A percentile compares a stretch with the other conserved stretches of the same genome.
Conservation (phyloP, 2,329 filamentous ascomycete genomes). For the Fusarium sp. region DNA sequence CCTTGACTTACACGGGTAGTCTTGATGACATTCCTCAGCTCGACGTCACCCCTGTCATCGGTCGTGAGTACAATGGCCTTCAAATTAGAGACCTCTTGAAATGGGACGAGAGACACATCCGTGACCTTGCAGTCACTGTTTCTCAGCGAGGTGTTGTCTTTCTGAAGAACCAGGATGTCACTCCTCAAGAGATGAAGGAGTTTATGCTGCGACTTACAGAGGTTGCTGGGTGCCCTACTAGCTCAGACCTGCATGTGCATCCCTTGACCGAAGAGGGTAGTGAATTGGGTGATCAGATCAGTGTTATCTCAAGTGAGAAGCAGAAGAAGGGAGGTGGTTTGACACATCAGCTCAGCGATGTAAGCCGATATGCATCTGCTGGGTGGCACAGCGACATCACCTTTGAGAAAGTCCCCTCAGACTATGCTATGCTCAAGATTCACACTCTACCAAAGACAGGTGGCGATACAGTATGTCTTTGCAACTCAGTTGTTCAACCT, state of each 20-base stretch:
- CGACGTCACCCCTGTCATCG: slow-evolving; percentile 60
- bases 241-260: slow-evolving; percentile 63
- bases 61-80: slow-evolving; percentile 56
- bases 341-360: slow-evolving; percentile 60
- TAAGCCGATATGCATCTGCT: slow-evolving; percentile 56
- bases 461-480: slow-evolving; percentile 59
- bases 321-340: slow-evolving; percentile 63
- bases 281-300: slow-evolving; percentile 64
- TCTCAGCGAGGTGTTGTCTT: slow-evolving; percentile 52
- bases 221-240: slow-evolving; percentile 51
- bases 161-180: slow-evolving; percentile 49
- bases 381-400: slow-evolving; percentile 65
- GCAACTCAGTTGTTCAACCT: background rate
- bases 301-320: slow-evolving; percentile 65
- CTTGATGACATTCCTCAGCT: slow-evolving; percentile 51
- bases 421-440: slow-evolving; percentile 69
- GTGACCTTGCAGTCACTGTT: slow-evolving; percentile 63
- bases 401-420: slow-evolving; percentile 67
- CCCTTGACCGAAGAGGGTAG: slow-evolving; percentile 62
- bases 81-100: slow-evolving; percentile 48
- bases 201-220: slow-evolving; percentile 49
- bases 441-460: slow-evolving; percentile 65
- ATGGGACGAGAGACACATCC: slow-evolving; percentile 57
- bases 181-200: slow-evolving; percentile 50
- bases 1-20: slow-evolving; percentile 53